Percentiles rank a stretch among this genome's conserved stretches.
These are phyloP conservation scores for Lasiodiplodia theobromae DNA, from an alignment of 2,329 filamentous ascomycete genomes.

Conservation along the genomic window DNA sequence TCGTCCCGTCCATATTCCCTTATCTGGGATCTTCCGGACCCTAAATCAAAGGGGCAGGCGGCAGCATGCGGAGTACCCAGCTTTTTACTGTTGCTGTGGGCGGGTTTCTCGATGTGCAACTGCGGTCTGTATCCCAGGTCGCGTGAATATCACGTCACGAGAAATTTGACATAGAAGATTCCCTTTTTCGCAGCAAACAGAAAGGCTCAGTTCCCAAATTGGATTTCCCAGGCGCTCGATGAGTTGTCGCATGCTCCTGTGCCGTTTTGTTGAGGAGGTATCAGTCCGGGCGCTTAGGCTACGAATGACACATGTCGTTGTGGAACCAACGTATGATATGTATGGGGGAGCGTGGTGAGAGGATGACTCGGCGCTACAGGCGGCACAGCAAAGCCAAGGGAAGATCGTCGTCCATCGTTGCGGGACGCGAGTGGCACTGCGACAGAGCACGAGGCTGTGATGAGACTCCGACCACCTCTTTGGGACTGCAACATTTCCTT, in stretches of 20 bases:
- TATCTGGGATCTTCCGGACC: neutral
- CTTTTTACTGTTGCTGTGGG: neutral
- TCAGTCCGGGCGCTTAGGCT: slow-evolving; percentile 2
- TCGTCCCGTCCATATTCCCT: neutral
- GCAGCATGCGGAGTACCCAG: neutral
- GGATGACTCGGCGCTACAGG: neutral
- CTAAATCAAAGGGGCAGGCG: neutral
- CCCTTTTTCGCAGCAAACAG: neutral
- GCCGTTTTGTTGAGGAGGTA: neutral
- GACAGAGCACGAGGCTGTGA: neutral
- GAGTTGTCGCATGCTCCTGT: neutral
- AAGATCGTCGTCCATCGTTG: neutral
- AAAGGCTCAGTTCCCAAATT: neutral
- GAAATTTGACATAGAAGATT: neutral
- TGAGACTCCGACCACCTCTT: neutral
- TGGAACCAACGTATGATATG: slow-evolving; percentile 17
- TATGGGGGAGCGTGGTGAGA: neutral
- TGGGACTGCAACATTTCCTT: neutral
- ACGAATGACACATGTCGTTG: slow-evolving; percentile 14
- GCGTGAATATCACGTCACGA: neutral
- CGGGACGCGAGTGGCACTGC: neutral
- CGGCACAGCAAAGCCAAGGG: neutral
- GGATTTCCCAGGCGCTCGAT: neutral
- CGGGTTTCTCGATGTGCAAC: neutral
- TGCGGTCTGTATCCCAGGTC: neutral